Evolutionary conservation across 2,329 filamentous ascomycete genomes (phyloP).

Genomic region (Monosporascus ibericus): DNA sequence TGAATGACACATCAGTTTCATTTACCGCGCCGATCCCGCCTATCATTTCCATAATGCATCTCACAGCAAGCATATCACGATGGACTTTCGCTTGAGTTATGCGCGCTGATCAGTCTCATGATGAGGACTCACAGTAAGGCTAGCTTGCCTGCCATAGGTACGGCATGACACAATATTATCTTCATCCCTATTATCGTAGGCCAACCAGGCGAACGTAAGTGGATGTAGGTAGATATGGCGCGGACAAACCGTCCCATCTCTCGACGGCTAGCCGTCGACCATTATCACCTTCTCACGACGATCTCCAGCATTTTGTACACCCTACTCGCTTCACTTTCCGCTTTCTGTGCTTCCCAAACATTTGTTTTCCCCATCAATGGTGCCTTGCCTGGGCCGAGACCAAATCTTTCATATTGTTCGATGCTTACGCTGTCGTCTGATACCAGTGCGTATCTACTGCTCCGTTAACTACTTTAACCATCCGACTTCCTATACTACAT

Average conservation of each 20-base stretch:
- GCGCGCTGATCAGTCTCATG: no score
- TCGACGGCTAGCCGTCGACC: not conserved
- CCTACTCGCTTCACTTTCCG: not conserved
- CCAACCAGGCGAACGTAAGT: no score
- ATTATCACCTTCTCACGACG: not conserved
- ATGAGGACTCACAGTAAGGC: no score
- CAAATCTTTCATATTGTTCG: not conserved
- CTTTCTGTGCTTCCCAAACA: not conserved
- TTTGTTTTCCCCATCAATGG: not conserved
- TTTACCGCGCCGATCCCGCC: not conserved
- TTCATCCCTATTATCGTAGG: not conserved
- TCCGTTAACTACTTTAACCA: no score
- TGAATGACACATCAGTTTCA: not conserved
- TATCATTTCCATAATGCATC: not conserved
- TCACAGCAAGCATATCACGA: no score
- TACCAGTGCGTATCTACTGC: no score
- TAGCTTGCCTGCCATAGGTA: no score
- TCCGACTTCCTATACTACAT: no score
- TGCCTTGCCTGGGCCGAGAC: not conserved
- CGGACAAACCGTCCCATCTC: not conserved
- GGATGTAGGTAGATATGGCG: not conserved
- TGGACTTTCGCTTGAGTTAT: not conserved
- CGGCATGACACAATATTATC: not conserved
- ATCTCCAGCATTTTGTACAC: not conserved
- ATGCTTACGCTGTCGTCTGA: not conserved